Percentiles rank a stretch among this genome's conserved stretches.
Evolutionary conservation across 768 basidiomycete species (phyloP).

Genomic region (Rhizopogon roseolus): DNA sequence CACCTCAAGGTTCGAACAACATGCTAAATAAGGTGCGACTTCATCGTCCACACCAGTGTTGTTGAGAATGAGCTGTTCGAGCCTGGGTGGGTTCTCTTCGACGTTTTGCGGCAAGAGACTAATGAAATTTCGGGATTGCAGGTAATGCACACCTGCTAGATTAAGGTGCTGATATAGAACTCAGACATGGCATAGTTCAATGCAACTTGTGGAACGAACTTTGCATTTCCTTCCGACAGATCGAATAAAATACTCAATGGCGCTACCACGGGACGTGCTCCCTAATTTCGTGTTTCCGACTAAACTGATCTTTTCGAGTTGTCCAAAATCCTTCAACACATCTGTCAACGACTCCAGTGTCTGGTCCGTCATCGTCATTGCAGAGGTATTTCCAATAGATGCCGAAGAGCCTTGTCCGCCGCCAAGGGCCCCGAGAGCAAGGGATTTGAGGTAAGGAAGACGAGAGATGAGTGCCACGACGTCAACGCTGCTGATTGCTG

Average conservation of each 20-base stretch:
- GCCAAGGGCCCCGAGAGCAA: conserved; percentile 59
- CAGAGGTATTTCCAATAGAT: conserved; percentile 40
- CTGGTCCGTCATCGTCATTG: conserved; percentile 54
- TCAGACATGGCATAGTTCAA: background rate
- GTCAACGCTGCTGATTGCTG: conserved; percentile 35
- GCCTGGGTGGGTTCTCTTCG: conserved; percentile 23
- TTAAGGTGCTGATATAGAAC: conserved; percentile 44
- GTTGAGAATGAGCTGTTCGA: conserved; percentile 51
- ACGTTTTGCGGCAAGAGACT: conserved; percentile 33
- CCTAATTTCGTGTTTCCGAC: conserved; percentile 64
- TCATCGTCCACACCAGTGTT: conserved; percentile 60
- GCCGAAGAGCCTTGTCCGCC: conserved; percentile 37
- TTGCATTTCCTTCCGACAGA: conserved; percentile 57
- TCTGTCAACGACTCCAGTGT: conserved; percentile 40
- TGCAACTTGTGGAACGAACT: conserved; percentile 28
- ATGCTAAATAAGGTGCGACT: conserved; percentile 45
- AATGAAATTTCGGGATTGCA: conserved; percentile 48
- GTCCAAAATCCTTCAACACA: conserved; percentile 27
- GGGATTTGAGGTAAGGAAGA: conserved; percentile 39
- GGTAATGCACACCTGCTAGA: conserved; percentile 44
- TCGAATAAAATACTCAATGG: conserved; percentile 42
- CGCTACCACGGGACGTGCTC: conserved; percentile 24
- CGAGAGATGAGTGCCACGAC: conserved; percentile 34
- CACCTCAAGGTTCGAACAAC: conserved; percentile 42
- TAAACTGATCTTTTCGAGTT: conserved; percentile 51